phyloP scores from a whole-genome alignment of 371 early-diverging fungal genomes.

The Cladochytrium tenue region DNA sequence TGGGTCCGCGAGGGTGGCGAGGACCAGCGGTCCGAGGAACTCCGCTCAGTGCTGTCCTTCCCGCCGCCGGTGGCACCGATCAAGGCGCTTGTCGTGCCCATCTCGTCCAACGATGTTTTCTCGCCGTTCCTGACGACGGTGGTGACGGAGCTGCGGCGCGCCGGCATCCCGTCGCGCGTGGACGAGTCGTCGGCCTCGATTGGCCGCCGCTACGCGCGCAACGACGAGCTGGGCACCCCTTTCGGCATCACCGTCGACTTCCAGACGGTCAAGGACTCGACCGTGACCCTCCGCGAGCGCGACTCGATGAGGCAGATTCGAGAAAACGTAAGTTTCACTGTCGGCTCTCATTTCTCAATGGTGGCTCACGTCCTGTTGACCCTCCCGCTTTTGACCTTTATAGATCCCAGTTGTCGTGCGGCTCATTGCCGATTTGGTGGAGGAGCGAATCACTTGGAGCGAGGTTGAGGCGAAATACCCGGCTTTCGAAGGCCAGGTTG shows the following conservation, averaged over 20 bases:
- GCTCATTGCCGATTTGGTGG: conserved; percentile 70
- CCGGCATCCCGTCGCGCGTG: conserved; percentile 73
- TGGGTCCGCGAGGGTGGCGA: conserved; percentile 81
- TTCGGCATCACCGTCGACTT: conserved; percentile 99
- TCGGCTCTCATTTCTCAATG: neutral
- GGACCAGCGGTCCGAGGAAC: too few relatives aligned
- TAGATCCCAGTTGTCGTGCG: conserved; percentile 68
- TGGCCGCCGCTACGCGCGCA: conserved; percentile 97
- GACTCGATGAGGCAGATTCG: conserved; percentile 97
- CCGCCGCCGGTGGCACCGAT: conserved; percentile 90
- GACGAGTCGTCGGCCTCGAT: conserved; percentile 92
- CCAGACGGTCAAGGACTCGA: conserved; percentile 90
- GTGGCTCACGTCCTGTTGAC: too few relatives aligned
- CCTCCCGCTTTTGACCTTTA: too few relatives aligned
- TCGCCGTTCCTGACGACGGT: conserved; percentile 66
- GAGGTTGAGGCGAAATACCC: conserved; percentile 64
- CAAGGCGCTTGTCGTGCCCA: conserved; percentile 91
- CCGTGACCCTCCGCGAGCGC: conserved; percentile 97
- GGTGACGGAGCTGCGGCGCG: conserved; percentile 58
- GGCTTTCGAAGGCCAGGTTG: conserved; percentile 46
- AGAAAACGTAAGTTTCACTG: conserved; percentile 51
- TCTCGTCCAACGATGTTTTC: conserved; percentile 81
- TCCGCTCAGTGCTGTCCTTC: conserved; percentile 88
- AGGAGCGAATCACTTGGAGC: conserved; percentile 69
- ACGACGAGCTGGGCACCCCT: conserved; percentile 99